Conservation (phyloP, 306 rosid species). For the Psophocarpus tetragonolobus region DNA sequence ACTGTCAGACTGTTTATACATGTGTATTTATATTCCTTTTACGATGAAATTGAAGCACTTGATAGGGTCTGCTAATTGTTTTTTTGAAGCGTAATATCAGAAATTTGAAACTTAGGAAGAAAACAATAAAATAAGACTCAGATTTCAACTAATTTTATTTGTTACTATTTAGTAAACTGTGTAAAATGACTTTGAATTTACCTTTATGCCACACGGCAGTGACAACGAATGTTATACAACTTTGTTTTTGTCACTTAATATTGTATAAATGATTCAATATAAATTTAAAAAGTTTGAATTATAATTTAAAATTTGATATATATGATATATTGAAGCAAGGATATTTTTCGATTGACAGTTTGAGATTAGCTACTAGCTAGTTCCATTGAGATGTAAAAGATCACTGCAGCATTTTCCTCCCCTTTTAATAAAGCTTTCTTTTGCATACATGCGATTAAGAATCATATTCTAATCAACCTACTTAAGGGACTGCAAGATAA, state of each 20-base stretch:
- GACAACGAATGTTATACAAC: background rate
- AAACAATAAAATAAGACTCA: background rate
- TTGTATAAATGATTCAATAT: background rate
- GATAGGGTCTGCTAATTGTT: background rate
- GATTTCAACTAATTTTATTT: background rate
- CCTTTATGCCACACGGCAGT: background rate
- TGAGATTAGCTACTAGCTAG: no score
- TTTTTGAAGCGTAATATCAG: background rate
- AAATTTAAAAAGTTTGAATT: background rate
- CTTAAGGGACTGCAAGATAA: background rate
- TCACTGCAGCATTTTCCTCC: no score
- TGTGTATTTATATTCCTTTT: conserved; percentile 5
- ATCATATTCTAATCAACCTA: background rate
- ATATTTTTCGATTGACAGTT: background rate
- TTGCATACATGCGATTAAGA: background rate
- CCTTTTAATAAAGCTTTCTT: background rate
- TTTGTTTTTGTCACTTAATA: background rate
- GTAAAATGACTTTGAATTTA: background rate
- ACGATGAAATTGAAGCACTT: conserved; percentile 3
- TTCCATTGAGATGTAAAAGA: background rate
- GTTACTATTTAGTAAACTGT: background rate
- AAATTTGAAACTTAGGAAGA: background rate
- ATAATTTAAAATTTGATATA: background rate
- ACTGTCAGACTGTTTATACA: conserved; percentile 18
- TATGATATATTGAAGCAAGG: background rate